Evolutionary conservation across 768 basidiomycete species (phyloP), one percentile per base, ranked within the genome.

Genomic region (Mycena chlorophos): DNA sequence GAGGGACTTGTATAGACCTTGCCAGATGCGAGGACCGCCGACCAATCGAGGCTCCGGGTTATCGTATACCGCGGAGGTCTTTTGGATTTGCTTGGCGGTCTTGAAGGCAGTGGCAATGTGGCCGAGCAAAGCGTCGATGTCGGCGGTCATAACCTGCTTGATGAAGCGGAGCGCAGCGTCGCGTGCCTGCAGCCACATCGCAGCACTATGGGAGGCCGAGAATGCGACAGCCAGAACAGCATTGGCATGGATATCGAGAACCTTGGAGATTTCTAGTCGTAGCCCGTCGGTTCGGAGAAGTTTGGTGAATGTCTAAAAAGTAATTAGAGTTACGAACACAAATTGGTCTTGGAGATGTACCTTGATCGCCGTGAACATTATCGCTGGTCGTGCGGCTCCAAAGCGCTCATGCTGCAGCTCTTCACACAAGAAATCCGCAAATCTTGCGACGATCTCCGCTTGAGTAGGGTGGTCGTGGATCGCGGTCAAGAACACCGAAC

Each of bases 341-440:
- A 2, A 38, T 37, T n/a, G 23, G n/a, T 43, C 42, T 51, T n/a
- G n/a, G 2, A 20, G 43, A 74, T 88, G 72, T 66, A 93, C 94
- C 61, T 79, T 76, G 42, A 84, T 71, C 3, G 87, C 86, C 27
- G 80, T 73, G 25, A 75, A 66, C 71, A 93, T 82, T 17, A 85
- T 80, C 22, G 72, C 70, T 1, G 89, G 84, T 16, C 87, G 80
- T 20, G 81, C 71, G 23, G 76, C 73, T 47, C 75, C 69, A 65
- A 90, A 88, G 3, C 89, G 80, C 54, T 86, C 82, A 60, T 93
- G 90, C 65, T 94, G 93, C 19, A 90, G 70, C 60, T 91, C 86
- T 65, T 89, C 90, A 67, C 87, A 89, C 49, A 94, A 77, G 57
- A 91, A 87, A 58, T 85, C 83, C 14, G 84, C 73, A 31, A 88